phyloP scores from a whole-genome alignment of 108 stramenopile species.

The Epipyxis sp. region DNA sequence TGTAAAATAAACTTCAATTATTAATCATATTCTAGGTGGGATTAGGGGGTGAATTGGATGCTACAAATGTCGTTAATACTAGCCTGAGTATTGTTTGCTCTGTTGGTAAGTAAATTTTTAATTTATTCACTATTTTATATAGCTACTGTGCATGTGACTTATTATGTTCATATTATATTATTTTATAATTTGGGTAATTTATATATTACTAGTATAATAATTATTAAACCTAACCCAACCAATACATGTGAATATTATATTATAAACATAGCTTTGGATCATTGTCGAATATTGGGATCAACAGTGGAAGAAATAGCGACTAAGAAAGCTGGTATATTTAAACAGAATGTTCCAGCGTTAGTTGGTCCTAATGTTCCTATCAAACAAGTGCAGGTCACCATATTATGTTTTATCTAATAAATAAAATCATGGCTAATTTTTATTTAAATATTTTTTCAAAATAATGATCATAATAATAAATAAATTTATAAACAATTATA shows the following conservation, averaged over 20 bases:
- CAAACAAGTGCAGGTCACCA: conserved; percentile 4
- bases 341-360: background rate
- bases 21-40: too few relatives aligned
- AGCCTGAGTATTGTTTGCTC: background rate
- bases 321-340: conserved; percentile 19
- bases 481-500: too few relatives aligned
- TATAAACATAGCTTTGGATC: background rate
- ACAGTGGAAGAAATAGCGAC: conserved; percentile 10
- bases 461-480: too few relatives aligned
- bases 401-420: too few relatives aligned
- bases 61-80: conserved; percentile 21
- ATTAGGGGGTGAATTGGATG: conserved; percentile 13
- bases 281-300: background rate
- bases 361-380: conserved; percentile 18
- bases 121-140: too few relatives aligned
- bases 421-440: too few relatives aligned
- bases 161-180: background rate
- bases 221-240: too few relatives aligned
- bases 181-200: too few relatives aligned
- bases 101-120: conserved; percentile 29
- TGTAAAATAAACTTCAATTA: too few relatives aligned
- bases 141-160: background rate
- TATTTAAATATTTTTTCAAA: too few relatives aligned
- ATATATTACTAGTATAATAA: too few relatives aligned
- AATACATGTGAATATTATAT: too few relatives aligned